Conservation (phyloP, 1,284 basidiomycete genomes). For the Irpex sp. region DNA sequence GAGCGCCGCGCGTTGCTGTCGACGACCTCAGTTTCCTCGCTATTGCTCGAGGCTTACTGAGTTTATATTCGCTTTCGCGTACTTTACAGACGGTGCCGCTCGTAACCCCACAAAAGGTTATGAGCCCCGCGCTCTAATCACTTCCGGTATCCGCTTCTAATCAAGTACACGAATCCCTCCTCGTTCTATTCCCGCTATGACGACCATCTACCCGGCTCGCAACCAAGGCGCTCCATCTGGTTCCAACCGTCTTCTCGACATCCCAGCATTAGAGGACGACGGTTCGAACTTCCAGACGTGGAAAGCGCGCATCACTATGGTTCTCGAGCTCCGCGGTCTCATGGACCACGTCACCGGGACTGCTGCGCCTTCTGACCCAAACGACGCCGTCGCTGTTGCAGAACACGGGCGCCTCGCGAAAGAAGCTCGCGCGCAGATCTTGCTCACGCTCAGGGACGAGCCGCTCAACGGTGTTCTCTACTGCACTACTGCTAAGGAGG, state of each 20-base stretch:
- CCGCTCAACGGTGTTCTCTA: conserved; percentile 17
- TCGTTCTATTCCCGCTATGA: not conserved
- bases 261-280: conserved; percentile 15
- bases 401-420: conserved; percentile 5
- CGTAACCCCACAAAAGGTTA: conserved; percentile 13
- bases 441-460: conserved; percentile 18
- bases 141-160: not conserved
- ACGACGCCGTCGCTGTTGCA: not conserved
- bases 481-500: conserved; percentile 4
- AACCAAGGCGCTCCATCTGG: not conserved
- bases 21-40: not conserved
- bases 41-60: not conserved
- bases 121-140: conserved; percentile 14
- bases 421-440: conserved; percentile 19
- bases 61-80: not conserved
- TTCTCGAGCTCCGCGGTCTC: conserved; percentile 14
- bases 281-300: conserved; percentile 20
- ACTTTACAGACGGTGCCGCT: not conserved
- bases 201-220: not conserved
- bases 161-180: not conserved
- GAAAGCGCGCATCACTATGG: conserved; percentile 14
- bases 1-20: not conserved
- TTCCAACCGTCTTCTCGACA: conserved; percentile 15
- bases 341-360: conserved; percentile 8
- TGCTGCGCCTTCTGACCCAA: not conserved